Conservation (phyloP, 345 rosid species). For the Trapa incisa region DNA sequence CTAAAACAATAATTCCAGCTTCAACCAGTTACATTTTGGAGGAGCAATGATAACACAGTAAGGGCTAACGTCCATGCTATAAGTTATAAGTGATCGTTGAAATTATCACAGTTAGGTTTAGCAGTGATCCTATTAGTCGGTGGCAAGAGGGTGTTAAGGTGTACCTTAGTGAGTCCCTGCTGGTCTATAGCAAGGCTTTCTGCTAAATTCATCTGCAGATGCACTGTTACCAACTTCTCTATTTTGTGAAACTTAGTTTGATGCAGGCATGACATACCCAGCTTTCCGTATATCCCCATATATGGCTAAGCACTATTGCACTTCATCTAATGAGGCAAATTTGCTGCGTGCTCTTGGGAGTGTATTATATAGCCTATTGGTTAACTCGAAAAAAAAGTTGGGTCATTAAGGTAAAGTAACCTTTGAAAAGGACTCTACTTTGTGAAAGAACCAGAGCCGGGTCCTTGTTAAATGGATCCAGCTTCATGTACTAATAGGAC, state of each 20-base stretch:
- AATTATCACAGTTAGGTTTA: background rate
- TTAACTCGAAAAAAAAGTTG: no score
- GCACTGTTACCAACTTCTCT: background rate
- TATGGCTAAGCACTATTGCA: conserved; percentile 74
- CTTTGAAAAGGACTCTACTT: no score
- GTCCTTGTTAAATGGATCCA: no score
- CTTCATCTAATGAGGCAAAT: conserved; percentile 74
- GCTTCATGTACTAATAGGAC: no score
- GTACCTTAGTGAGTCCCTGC: conserved; percentile 72
- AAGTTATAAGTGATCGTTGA: background rate
- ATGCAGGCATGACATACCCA: conserved; percentile 35
- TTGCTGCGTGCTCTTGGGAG: conserved; percentile 66
- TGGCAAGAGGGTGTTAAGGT: background rate
- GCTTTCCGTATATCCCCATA: conserved; percentile 87
- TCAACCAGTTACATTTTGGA: conserved; percentile 43
- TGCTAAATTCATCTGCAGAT: background rate
- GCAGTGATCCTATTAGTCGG: background rate
- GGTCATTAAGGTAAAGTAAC: no score
- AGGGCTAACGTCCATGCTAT: background rate
- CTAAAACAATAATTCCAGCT: conserved; percentile 81
- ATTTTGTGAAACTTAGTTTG: background rate
- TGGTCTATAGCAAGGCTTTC: conserved; percentile 50
- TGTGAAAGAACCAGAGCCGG: no score
- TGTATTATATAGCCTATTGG: conserved; percentile 31
- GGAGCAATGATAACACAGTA: background rate